Percentiles rank a stretch among this genome's conserved stretches.
These are phyloP conservation scores for Sextonia rubra DNA, from an alignment of 164 flowering plant species.

Conservation along the genomic window DNA sequence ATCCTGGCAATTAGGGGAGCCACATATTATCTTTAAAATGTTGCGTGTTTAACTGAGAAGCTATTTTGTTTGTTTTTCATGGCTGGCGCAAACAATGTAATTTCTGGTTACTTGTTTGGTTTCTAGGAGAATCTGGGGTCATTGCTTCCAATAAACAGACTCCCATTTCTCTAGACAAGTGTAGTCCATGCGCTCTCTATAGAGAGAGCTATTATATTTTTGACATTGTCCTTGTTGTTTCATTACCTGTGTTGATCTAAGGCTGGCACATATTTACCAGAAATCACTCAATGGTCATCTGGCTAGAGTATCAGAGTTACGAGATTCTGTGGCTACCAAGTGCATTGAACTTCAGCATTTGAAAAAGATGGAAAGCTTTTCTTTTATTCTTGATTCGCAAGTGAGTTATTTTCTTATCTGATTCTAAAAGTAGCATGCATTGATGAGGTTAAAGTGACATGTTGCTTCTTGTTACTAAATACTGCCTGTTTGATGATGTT, in stretches of 20 bases:
- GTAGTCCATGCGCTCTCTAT: neutral
- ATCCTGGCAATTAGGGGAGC: neutral
- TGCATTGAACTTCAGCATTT: conserved; percentile 43
- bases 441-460: neutral
- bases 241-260: neutral
- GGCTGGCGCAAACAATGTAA: neutral
- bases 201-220: neutral
- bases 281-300: conserved; percentile 38
- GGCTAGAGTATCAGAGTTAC: conserved; percentile 46
- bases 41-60: neutral
- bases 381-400: conserved; percentile 51
- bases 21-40: neutral
- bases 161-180: neutral
- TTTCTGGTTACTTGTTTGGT: neutral
- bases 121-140: neutral
- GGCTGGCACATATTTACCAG: conserved; percentile 24
- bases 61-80: neutral
- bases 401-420: conserved; percentile 34
- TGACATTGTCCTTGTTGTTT: neutral
- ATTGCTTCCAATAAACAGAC: neutral
- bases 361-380: conserved; percentile 31
- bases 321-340: conserved; percentile 46
- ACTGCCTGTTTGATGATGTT: neutral
- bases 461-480: neutral
- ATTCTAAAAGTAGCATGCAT: neutral